These are phyloP conservation scores for Anthoceros angustus DNA, from an alignment of 225 moss, liverwort and hornwort species.

Conservation along the genomic window DNA sequence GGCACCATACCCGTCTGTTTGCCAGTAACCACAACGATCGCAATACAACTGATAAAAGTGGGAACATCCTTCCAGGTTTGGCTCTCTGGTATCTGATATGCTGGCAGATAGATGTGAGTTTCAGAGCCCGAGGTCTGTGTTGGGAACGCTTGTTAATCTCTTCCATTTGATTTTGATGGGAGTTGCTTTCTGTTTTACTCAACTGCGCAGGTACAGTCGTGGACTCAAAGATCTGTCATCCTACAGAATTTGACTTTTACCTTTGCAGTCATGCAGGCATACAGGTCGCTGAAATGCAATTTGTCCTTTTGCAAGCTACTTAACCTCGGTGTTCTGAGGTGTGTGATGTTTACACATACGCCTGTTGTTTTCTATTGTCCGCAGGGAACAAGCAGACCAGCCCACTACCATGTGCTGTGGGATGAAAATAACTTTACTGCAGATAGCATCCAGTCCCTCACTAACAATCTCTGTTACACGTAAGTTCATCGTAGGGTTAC, in stretches of 20 bases:
- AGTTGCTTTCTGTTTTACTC: neutral
- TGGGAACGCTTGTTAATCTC: too few species aligned
- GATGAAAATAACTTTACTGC: constrained; percentile 10
- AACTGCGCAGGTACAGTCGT: constrained; percentile 62
- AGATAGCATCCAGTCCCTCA: constrained; percentile 6
- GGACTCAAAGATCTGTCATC: constrained; percentile 91
- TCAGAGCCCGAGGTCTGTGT: too few species aligned
- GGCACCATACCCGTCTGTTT: constrained; percentile 82
- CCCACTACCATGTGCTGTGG: constrained; percentile 11
- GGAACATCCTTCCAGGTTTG: constrained; percentile 77
- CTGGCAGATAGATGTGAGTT: too few species aligned
- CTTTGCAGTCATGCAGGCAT: constrained; percentile 94
- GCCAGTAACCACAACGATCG: constrained; percentile 74
- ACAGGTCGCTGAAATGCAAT: too few species aligned
- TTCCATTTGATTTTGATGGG: neutral
- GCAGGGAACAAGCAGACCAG: constrained; percentile 11
- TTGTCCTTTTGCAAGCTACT: too few species aligned
- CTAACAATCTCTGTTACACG: constrained; percentile 10
- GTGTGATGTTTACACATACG: too few species aligned
- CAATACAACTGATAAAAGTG: constrained; percentile 64
- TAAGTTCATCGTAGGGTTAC: neutral
- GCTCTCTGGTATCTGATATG: too few species aligned
- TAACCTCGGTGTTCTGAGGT: too few species aligned
- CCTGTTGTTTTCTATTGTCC: too few species aligned
- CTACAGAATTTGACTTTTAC: constrained; percentile 93